Evolutionary conservation across 2,329 filamentous ascomycete species (phyloP), one percentile per base, ranked within the genome.

Genomic region (Curvularia lunata): DNA sequence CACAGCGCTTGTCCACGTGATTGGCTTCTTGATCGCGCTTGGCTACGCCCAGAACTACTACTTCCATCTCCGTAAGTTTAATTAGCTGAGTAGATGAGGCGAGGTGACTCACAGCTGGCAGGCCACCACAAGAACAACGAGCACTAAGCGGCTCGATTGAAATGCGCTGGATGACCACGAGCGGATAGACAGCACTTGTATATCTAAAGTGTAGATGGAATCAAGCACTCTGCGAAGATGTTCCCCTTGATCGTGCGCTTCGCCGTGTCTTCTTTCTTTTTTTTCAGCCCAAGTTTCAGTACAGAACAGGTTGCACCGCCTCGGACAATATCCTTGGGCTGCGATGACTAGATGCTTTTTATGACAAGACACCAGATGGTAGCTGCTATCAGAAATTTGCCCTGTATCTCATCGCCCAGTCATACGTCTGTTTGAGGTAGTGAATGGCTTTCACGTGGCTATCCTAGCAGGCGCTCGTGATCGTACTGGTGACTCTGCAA

Each of bases 71-170:
- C 92, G 95, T 99, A 88, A 81, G 91, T 88, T 34, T 55, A 48
- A 19, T 30, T 23, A 45, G 53, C 50, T 67, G 56, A 59, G 37
- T 8, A 40, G 38, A 19, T 40, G 45, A 41, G 58, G 40, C 25
- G 19, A 30, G 43, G 37, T 61, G 64, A 76, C 64, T 65, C 30
- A 68, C 55, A 53, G 43, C 59, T 45, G 52, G 53, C 71, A 99
- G 95, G 95, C 75, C 94, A 99, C 88, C 94, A 98, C 91, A 99
- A 99, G 91, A 98, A 99, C 90, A 96, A 99, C 82, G 91, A 92
- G 86, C 95, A 99, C 86, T 99, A 96, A 69, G 69, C 63, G 60
- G 57, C 21, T 48, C 50, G 49, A 27, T 52, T 30, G 54, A 49
- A 5, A 56, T 38, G 43, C 43, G 50, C 56, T 52, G 50, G 34